Percentiles rank a stretch among this genome's conserved stretches.
Evolutionary conservation across 2,329 filamentous ascomycete species (phyloP).

Genomic region (Karstenula rhodostoma): DNA sequence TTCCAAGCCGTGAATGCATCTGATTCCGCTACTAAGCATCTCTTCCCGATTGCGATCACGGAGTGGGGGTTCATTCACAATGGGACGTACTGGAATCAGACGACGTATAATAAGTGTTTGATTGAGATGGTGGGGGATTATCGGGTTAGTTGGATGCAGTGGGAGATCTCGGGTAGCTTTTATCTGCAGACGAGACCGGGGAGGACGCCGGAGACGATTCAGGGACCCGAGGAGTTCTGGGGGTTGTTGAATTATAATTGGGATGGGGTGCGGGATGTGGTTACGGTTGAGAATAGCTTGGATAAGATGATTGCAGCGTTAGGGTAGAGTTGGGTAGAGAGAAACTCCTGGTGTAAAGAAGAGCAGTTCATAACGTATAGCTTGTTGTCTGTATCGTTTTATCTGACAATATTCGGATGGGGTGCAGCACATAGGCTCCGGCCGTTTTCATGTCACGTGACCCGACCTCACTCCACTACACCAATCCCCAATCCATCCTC

Average conservation of each 20-base stretch:
- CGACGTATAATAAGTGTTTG: conserved; percentile 41
- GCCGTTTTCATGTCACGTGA: too few species aligned
- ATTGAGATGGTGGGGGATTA: conserved; percentile 45
- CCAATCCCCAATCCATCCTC: too few species aligned
- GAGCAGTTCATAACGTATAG: too few species aligned
- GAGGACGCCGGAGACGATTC: conserved; percentile 35
- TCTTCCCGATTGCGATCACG: conserved; percentile 43
- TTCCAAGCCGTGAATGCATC: conserved; percentile 41
- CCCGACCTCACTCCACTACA: too few species aligned
- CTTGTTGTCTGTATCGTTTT: too few species aligned
- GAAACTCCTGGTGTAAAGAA: too few species aligned
- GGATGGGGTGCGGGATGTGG: conserved; percentile 33
- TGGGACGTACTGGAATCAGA: conserved; percentile 44
- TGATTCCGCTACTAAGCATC: conserved; percentile 39
- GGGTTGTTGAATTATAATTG: conserved; percentile 42
- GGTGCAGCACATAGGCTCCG: too few species aligned
- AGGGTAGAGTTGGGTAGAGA: neutral
- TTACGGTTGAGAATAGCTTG: conserved; percentile 44
- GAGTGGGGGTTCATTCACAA: conserved; percentile 46
- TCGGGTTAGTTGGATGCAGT: conserved; percentile 41
- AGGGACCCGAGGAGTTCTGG: conserved; percentile 42
- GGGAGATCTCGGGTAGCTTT: conserved; percentile 42
- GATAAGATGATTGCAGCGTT: conserved; percentile 42
- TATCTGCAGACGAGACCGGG: conserved; percentile 51
- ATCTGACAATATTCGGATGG: too few species aligned